Conservation (phyloP, 345 rosid species). For the Salix dunnii region DNA sequence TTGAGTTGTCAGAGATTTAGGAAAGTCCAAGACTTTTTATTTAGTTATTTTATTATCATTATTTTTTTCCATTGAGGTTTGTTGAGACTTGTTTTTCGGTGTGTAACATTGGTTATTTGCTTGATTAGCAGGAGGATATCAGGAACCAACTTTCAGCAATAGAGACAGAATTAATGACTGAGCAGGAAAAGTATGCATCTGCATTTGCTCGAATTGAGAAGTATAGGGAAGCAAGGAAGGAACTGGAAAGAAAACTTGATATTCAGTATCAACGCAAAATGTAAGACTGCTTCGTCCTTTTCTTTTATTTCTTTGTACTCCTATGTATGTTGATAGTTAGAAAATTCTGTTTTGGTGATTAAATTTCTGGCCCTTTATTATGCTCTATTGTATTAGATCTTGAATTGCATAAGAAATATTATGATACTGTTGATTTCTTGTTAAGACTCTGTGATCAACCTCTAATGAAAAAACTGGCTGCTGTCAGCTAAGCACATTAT, state of each 20-base stretch:
- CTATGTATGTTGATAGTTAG: background rate
- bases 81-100: background rate
- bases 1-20: background rate
- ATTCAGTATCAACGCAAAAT: conserved; percentile 80
- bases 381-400: no score
- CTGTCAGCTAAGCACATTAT: no score
- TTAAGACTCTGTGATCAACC: no score
- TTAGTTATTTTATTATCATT: no score
- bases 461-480: no score
- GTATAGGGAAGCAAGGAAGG: conserved; percentile 62
- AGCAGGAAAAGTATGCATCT: conserved; percentile 45
- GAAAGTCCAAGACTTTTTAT: background rate
- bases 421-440: no score
- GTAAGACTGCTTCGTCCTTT: conserved; percentile 37
- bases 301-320: background rate
- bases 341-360: background rate
- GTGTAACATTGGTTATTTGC: conserved; percentile 6
- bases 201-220: conserved; percentile 57
- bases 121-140: conserved; percentile 66
- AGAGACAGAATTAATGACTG: conserved; percentile 52
- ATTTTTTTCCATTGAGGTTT: background rate
- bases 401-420: no score
- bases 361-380: background rate
- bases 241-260: conserved; percentile 70
- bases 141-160: conserved; percentile 57